A percentile compares a stretch with the other conserved stretches of the same genome.
Evolutionary conservation across 2,329 filamentous ascomycete genomes (phyloP).

Genomic region (Trichoderma semiorbis): DNA sequence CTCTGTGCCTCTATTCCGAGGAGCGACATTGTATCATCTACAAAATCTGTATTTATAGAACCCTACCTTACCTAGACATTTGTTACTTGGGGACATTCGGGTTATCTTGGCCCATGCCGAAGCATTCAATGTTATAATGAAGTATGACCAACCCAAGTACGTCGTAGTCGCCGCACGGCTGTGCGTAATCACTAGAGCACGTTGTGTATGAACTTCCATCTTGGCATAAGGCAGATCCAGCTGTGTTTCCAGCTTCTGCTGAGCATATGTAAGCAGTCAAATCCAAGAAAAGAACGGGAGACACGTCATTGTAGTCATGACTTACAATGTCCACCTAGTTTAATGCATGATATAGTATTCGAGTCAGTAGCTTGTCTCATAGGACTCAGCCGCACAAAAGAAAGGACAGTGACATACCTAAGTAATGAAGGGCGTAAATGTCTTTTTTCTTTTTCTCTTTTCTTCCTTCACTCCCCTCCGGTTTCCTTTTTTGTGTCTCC

Average conservation of each 20-base stretch:
- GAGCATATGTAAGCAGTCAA: neutral
- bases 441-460: neutral
- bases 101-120: neutral
- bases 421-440: neutral
- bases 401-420: neutral
- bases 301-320: neutral
- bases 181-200: neutral
- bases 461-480: neutral
- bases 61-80: neutral
- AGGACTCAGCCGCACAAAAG: neutral
- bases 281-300: neutral
- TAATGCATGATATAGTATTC: neutral
- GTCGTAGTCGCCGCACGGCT: neutral
- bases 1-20: neutral
- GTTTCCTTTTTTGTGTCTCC: neutral
- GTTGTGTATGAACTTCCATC: neutral
- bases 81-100: neutral
- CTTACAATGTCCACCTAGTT: neutral
- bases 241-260: neutral
- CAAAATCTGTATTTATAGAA: conserved; percentile 18
- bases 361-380: neutral
- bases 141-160: neutral
- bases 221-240: neutral
- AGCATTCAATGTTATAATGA: conserved; percentile 3
- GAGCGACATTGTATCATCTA: conserved; percentile 15